phyloP scores from a whole-genome alignment of 176 grass and related monocot species.

The Elaeis guineensis region DNA sequence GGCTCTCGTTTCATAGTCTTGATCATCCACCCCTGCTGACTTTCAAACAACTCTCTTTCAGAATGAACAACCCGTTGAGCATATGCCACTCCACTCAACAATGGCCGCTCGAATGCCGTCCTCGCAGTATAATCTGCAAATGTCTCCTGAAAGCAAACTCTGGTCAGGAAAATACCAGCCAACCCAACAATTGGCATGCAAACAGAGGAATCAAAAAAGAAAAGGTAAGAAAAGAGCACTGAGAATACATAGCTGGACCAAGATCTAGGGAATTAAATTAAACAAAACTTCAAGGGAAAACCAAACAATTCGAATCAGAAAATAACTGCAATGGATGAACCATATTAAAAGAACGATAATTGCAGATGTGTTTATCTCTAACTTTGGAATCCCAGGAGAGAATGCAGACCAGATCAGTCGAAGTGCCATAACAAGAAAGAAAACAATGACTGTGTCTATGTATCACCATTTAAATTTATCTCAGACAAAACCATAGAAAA shows the following conservation, averaged over 20 bases:
- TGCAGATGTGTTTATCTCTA: too few relatives aligned
- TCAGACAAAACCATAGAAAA: background rate
- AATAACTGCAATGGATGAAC: too few relatives aligned
- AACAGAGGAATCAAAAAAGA: too few relatives aligned
- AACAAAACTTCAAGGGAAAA: too few relatives aligned
- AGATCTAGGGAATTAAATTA: too few relatives aligned
- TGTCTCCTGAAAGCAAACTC: slow-evolving; percentile 41
- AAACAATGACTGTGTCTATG: background rate
- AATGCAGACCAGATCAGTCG: background rate
- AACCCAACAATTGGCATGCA: too few relatives aligned
- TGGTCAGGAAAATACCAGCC: slow-evolving; percentile 1
- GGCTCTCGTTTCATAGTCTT: slow-evolving; percentile 89
- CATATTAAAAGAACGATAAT: too few relatives aligned
- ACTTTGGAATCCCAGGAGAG: too few relatives aligned
- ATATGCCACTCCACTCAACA: slow-evolving; percentile 87
- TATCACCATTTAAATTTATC: background rate
- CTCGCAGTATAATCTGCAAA: slow-evolving; percentile 76
- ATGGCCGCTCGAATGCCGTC: slow-evolving; percentile 84
- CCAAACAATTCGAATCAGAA: too few relatives aligned
- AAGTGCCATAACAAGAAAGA: background rate
- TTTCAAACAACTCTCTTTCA: slow-evolving; percentile 64
- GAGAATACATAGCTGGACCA: too few relatives aligned
- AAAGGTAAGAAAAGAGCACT: too few relatives aligned
- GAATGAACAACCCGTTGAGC: slow-evolving; percentile 72
- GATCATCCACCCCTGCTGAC: slow-evolving; percentile 81